Evolutionary conservation across 2,329 filamentous ascomycete genomes (phyloP).

Genomic region (Metarhizium anisopliae): DNA sequence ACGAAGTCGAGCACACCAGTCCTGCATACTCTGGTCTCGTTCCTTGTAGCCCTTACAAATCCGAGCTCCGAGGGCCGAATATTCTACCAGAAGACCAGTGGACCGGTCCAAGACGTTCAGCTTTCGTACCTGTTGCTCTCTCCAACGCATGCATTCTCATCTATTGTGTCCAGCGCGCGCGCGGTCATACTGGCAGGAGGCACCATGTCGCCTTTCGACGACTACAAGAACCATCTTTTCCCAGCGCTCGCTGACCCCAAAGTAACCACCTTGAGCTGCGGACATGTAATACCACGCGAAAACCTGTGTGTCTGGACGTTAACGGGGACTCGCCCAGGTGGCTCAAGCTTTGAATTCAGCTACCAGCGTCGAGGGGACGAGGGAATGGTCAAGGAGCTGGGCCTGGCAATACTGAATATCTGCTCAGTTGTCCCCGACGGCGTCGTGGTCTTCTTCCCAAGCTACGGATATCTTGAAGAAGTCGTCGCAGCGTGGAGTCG

Average conservation of each 20-base stretch:
- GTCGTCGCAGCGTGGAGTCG: conserved; percentile 53
- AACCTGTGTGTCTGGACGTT: conserved; percentile 77
- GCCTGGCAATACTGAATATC: conserved; percentile 61
- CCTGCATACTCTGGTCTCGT: conserved; percentile 45
- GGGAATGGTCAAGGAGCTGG: conserved; percentile 65
- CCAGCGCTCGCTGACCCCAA: conserved; percentile 56
- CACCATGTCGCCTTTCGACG: conserved; percentile 94
- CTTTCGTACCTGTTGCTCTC: conserved; percentile 85
- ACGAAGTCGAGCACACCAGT: conserved; percentile 33
- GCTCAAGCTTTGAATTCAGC: conserved; percentile 70
- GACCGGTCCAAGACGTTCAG: conserved; percentile 36
- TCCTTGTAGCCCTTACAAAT: conserved; percentile 79
- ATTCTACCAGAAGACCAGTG: conserved; percentile 46
- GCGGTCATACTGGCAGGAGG: conserved; percentile 88
- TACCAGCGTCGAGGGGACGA: conserved; percentile 67
- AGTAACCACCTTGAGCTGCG: conserved; percentile 79
- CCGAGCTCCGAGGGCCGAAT: conserved; percentile 63
- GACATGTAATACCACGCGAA: conserved; percentile 79
- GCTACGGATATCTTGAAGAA: conserved; percentile 79
- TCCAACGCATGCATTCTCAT: conserved; percentile 82
- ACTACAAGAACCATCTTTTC: conserved; percentile 82
- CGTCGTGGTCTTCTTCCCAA: conserved; percentile 90
- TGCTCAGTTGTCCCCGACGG: conserved; percentile 75
- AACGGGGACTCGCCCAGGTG: conserved; percentile 29
- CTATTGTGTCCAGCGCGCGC: conserved; percentile 74